Evolutionary conservation across 192 early-diverging fungal species (phyloP).

Genomic region (Jimgerdemannia lactiflua): DNA sequence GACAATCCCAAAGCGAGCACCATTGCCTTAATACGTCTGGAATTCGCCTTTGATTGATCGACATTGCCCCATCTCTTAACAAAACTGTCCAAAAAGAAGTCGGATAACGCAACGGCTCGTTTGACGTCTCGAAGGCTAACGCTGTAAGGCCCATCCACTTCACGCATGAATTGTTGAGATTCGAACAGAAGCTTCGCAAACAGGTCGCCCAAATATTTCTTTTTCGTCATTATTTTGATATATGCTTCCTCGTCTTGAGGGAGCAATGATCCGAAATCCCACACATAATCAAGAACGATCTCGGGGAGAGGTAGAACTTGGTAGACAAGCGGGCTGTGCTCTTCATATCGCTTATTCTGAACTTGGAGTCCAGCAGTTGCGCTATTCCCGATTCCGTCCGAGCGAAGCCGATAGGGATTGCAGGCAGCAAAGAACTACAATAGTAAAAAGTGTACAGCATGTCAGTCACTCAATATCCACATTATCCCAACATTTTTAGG

Average conservation of each 20-base stretch:
- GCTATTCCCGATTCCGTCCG: not conserved
- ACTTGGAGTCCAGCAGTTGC: not conserved
- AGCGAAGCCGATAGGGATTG: slow-evolving; percentile 12
- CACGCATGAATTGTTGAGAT: not conserved
- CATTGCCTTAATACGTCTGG: too few species aligned
- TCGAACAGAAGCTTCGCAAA: not conserved
- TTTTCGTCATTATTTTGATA: not conserved
- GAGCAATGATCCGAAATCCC: not conserved
- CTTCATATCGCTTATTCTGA: slow-evolving; percentile 2
- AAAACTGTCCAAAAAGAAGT: not conserved
- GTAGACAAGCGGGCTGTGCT: slow-evolving; percentile 7
- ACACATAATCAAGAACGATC: not conserved
- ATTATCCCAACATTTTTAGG: too few species aligned
- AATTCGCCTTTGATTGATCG: not conserved
- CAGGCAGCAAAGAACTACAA: slow-evolving; percentile 6
- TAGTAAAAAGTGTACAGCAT: not conserved
- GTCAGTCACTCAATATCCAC: too few species aligned
- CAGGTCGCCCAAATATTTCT: not conserved
- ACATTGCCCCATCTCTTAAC: not conserved
- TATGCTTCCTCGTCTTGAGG: not conserved
- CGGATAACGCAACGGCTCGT: not conserved
- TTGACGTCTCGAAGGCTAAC: not conserved
- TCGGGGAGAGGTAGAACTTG: not conserved
- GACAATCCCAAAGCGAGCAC: too few species aligned
- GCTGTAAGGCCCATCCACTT: not conserved